Evolutionary conservation across 2,329 filamentous ascomycete species (phyloP).

Genomic region (Cladosporium austrohemisphaericum): DNA sequence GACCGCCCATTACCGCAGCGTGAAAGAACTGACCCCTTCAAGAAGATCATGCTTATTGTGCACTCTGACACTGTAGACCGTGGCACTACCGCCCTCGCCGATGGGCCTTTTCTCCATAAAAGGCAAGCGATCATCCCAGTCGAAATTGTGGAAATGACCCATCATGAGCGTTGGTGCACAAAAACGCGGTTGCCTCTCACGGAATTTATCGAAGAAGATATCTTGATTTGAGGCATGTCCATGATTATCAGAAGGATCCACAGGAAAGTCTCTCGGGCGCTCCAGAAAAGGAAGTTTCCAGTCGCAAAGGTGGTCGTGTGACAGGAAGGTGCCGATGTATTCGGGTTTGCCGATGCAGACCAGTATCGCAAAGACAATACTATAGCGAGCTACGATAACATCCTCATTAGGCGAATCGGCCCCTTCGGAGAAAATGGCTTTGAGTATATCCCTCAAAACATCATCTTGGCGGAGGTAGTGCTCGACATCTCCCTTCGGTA

Average conservation of each 20-base stretch:
- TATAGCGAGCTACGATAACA: not conserved
- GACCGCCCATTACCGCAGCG: too few species aligned
- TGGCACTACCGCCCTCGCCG: not conserved
- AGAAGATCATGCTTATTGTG: slow-evolving; percentile 12
- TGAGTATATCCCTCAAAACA: not conserved
- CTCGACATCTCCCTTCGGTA: not conserved
- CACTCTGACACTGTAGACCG: slow-evolving; percentile 5
- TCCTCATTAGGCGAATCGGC: not conserved
- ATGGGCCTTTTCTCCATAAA: not conserved
- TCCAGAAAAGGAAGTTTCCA: not conserved
- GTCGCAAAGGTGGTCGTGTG: not conserved
- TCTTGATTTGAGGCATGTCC: too few species aligned
- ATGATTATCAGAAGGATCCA: not conserved
- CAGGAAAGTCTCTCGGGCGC: not conserved
- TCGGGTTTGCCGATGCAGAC: not conserved
- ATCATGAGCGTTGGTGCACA: not conserved
- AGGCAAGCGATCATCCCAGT: not conserved
- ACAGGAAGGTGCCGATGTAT: not conserved
- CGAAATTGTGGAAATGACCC: not conserved
- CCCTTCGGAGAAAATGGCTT: not conserved
- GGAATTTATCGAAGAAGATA: not conserved
- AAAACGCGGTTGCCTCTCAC: not conserved
- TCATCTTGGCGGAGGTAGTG: not conserved
- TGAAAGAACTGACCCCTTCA: too few species aligned
- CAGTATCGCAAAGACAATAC: slow-evolving; percentile 6